Evolutionary conservation across 2,329 filamentous ascomycete species (phyloP), one percentile per base, ranked within the genome.

Genomic region (Penicillium oxalicum): DNA sequence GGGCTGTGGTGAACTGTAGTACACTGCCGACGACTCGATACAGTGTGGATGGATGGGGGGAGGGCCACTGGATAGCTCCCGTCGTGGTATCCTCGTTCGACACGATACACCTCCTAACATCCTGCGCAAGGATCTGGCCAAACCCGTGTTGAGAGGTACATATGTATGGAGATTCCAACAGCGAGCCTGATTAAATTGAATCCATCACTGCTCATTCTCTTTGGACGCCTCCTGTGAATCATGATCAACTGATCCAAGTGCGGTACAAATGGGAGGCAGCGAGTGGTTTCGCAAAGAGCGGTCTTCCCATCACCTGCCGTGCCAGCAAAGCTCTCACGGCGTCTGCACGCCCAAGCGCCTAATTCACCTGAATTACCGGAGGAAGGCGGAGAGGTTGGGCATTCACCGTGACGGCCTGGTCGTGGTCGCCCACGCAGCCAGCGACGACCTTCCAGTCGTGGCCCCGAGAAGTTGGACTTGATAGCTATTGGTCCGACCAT

Each of bases 351-450:
- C 32, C n/a, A 5, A 38, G 28, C 29, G 47, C 47, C 47, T 44
- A 13, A 50, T 32, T 47, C 41, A 18, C 18, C 18, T 18, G 18
- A 18, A 18, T 18, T 18, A 18, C 11, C 29, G 11, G 29, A 11
- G 4, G 29, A 32, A 11, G 29, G 34, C 40, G 18, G 46, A 39
- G 39, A 39, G 50, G 46, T 52, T 52, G 50, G 50, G 50, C 50
- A 52, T 52, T 49, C 46, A 52, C 25, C 32, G 33, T 37, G 29
- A 27, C 35, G 49, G 45, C 49, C 48, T 5, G 29, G 45, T 51
- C 40, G 49, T 32, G 35, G 46, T 43, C 49, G 39, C 46, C 49
- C 46, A 49, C 45, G 38, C 39, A 49, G 42, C 40, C 39, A 43
- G 42, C 36, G 28, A 6, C 13, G 18, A 18, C 18, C 18, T 12